Base-by-base conservation (phyloP, 768 basidiomycete genomes). In the Podaxis sp. region DNA sequence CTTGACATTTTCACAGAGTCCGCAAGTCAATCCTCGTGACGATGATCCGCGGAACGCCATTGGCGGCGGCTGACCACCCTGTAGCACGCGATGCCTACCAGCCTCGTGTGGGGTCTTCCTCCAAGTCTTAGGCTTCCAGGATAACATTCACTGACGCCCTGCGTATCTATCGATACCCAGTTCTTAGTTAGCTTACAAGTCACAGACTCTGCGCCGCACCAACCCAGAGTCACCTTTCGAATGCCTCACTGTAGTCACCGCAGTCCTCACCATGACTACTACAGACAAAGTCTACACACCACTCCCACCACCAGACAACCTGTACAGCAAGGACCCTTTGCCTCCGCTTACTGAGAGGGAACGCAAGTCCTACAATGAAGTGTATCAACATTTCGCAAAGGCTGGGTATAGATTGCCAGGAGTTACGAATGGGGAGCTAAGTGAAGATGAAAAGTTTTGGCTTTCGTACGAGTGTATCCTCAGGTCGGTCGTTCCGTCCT, bases 361-460 rank as follows among this genome's bases (percentile, higher is more conserved):
- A 57, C 76, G 76, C 51, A 75, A 72, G 62, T 75, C 82, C 72
- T 80, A 82, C 62, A 71, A 80, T 50, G 73, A 73, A 52, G 84
- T 91, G 17, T 75, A 86, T 36, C 72, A 72, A 19, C 82, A 89
- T 69, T 89, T 90, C 66, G 63, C 78, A n/a, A 68, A 71, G 17
- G 67, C 77, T 0, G 76, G 74, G 2, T 88, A 88, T 70, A 73
- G 65, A 7, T 67, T 89, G n/a, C 82, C 87, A 3, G 77, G 70
- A 19, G 67, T 74, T 6, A 46, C 68, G 71, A 41, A 76, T 77
- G 12, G 75, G 76, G 37, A 72, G 57, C 73, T 91, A 53, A 75
- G 60, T 37, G 89, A 89, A 37, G 80, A 77, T 33, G 90, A 92
- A 68, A 82, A 82, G 73, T 88, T 89, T 71, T 92, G 89, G 88